A percentile compares a stretch with the other conserved stretches of the same genome.
These are phyloP conservation scores for Fragaria vesca DNA, from an alignment of 306 rosid species.

Conservation along the genomic window DNA sequence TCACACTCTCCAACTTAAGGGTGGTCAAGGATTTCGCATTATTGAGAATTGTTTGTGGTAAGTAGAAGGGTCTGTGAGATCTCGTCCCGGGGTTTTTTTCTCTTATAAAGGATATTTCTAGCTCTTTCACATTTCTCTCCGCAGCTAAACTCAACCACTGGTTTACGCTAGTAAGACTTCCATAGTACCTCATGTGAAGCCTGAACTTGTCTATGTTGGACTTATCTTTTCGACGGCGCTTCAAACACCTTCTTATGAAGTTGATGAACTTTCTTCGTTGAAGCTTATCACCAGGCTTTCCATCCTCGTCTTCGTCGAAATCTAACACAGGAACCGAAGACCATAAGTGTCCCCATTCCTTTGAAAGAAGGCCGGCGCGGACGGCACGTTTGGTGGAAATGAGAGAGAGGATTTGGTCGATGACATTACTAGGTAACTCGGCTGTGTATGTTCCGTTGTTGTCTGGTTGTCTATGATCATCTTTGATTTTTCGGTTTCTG, in stretches of 20 bases:
- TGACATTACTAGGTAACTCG: neutral
- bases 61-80: neutral
- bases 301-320: conserved; percentile 2
- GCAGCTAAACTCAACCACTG: neutral
- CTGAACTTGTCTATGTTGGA: neutral
- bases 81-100: neutral
- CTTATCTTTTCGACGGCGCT: neutral
- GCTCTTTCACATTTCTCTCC: neutral
- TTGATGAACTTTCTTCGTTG: neutral
- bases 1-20: neutral
- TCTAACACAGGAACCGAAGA: conserved; percentile 1
- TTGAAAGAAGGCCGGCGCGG: neutral
- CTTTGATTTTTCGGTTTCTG: neutral
- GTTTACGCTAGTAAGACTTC: neutral
- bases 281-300: neutral
- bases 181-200: neutral
- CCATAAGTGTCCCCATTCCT: conserved; percentile 9
- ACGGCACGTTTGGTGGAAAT: neutral
- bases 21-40: neutral
- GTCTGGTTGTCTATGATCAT: neutral
- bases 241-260: neutral
- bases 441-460: neutral
- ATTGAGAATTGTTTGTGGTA: neutral
- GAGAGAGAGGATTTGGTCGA: conserved; percentile 5
- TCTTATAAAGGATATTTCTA: too few relatives aligned